Evolutionary conservation across 1,284 basidiomycete species (phyloP), one percentile per base, ranked within the genome.

Genomic region (Moesziomyces sp.): DNA sequence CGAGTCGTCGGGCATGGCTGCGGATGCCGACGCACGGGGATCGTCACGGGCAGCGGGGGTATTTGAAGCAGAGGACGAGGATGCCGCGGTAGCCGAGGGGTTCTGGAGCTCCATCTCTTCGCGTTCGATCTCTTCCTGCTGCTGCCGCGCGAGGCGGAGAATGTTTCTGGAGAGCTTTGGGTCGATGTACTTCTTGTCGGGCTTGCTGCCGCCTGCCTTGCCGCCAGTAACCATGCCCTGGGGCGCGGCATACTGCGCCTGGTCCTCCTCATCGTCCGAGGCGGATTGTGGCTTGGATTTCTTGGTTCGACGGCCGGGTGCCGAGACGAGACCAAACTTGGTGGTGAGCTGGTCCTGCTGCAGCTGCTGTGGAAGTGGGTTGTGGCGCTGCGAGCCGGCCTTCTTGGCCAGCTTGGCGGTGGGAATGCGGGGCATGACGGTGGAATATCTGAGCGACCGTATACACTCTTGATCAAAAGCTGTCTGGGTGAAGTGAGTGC

Each of bases 111-210:
- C 72, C 28, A 74, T 68, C 45, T 83, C 81, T 53, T 85, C 84
- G 6, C 73, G 60, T 44, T 85, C 84, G 35, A 86, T 76, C 84
- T 99, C 97, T 81, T 94, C 91, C 85, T 98, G 95, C 85, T 99
- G 97, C 77, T 93, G 91, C 78, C 90, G 88, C 13, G 96, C 96
- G 58, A 99, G 89, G 80, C 94, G 91, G 77, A 99, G 91, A 63
- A 99, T 98, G 79, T 91, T 92, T 69, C 89, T 88, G 1, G 93
- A 97, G 19, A 91, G 91, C 85, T 93, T 93, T 7, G 80, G 80
- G 46, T 84, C 82, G 56, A 84, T 78, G 65, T 73, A 81, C 53
- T 74, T 76, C 28, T 75, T 74, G 45, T 66, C 61, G 35, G 59
- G 63, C 56, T 67, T 64, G 30, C 46, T 46, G 21, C 68, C 66